These are phyloP conservation scores for Hsuehochloa calcarea DNA, from an alignment of 176 grass and related monocot species.

Conservation along the genomic window DNA sequence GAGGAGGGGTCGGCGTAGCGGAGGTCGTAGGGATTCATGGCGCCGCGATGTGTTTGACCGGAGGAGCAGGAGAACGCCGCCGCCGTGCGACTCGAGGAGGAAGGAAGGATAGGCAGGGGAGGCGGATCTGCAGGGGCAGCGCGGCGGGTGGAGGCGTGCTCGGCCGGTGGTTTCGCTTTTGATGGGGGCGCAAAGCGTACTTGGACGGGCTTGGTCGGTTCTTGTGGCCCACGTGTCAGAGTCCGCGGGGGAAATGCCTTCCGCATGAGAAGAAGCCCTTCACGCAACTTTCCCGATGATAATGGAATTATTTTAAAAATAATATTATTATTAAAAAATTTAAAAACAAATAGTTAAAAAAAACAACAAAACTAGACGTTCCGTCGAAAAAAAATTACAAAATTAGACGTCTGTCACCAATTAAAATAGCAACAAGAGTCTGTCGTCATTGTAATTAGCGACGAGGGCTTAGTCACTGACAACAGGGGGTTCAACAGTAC, in stretches of 20 bases:
- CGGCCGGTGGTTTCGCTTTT: conserved; percentile 21
- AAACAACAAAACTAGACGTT: no score
- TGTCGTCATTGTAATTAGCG: no score
- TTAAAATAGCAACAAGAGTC: no score
- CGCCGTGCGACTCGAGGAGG: background rate
- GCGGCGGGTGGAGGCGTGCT: conserved; percentile 30
- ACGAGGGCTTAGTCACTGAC: no score
- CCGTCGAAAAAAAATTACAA: no score
- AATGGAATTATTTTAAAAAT: no score
- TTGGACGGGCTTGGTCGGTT: conserved; percentile 13
- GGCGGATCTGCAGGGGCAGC: conserved; percentile 30
- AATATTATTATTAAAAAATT: no score
- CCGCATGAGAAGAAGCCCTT: background rate
- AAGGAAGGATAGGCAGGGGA: background rate
- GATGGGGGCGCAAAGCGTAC: background rate
- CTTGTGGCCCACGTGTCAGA: conserved; percentile 8
- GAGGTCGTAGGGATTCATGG: conserved; percentile 77
- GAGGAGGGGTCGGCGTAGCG: conserved; percentile 86
- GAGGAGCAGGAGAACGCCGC: conserved; percentile 14
- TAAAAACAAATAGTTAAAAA: no score
- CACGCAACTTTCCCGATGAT: background rate
- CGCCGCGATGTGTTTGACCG: background rate
- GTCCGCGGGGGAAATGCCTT: background rate
- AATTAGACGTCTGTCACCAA: no score
- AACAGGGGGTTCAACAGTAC: no score